Evolutionary conservation across 2,329 filamentous ascomycete species (phyloP).

Genomic region (Tolypocladium tropicale): DNA sequence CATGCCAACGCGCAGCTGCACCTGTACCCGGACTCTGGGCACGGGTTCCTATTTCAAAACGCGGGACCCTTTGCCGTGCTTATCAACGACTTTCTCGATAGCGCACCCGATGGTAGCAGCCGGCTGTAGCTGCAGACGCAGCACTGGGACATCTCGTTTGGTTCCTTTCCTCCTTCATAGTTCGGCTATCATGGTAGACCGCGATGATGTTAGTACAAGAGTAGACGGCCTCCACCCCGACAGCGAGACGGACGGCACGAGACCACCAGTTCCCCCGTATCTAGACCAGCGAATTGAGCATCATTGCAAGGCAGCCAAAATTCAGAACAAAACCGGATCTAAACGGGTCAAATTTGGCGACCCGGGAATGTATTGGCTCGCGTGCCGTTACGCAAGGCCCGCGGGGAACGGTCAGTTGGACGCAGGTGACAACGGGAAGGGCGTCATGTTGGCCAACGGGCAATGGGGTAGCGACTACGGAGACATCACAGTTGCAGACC

Average conservation of each 20-base stretch:
- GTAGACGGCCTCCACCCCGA: not conserved
- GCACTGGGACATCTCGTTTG: not conserved
- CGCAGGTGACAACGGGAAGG: not conserved
- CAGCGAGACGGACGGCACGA: not conserved
- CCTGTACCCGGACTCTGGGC: slow-evolving; percentile 23
- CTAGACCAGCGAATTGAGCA: not conserved
- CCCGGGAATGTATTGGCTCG: not conserved
- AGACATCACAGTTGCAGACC: not conserved
- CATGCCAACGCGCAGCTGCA: slow-evolving; percentile 19
- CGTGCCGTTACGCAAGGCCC: not conserved
- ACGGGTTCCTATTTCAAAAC: slow-evolving; percentile 25
- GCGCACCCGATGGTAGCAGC: not conserved
- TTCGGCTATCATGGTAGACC: not conserved
- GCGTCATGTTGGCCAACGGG: not conserved
- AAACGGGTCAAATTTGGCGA: not conserved
- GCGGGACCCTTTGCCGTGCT: slow-evolving; percentile 18
- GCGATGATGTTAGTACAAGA: not conserved
- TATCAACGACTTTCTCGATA: slow-evolving; percentile 21
- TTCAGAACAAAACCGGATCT: not conserved
- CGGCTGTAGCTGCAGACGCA: not conserved
- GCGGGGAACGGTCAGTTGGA: not conserved
- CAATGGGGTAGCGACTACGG: not conserved
- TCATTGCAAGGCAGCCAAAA: too few species aligned
- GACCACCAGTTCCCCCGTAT: not conserved
- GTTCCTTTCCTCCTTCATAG: not conserved